Base-by-base conservation (phyloP, 2,329 filamentous ascomycete genomes). In the Phaeosphaeriaceae sp. region DNA sequence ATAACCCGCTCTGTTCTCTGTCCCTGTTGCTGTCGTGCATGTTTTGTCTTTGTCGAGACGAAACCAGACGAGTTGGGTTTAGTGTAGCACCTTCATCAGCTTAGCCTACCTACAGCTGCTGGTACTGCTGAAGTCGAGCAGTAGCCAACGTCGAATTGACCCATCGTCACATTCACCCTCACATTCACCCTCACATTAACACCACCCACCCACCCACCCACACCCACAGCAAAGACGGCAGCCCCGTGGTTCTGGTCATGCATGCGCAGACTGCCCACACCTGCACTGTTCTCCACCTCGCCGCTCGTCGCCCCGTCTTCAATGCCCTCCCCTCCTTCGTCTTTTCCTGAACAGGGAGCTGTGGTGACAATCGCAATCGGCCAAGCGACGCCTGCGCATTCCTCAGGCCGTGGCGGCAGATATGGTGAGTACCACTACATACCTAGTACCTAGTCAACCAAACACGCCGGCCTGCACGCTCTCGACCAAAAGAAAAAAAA, bases 351-450 rank as follows among this genome's bases (percentile, higher is more conserved):
- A 15, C 52, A 43, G 43, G 43, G 48, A 42, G 48, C 58, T 56
- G 56, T 47, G 39, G 50, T 56, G 61, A 58, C 57, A 48, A 50
- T 46, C 44, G 60, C 57, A 48, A 50, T 46, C 44, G 50, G 50
- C 47, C 56, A 36, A 21, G 21, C 40, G 34, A 46, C 45, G 34
- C 39, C 53, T 54, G 58, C 52, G 56, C 61, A 56, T 52, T 58
- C 57, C 46, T 56, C 51, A 16, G 26, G 15, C 42, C 18, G 26
- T 44, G 28, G 41, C 50, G 48, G 54, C 51, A 44, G 52, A 46
- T 38, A 64, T 64, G 61, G 61, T 64, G 56, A 63, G 63, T 63
- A 1, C 49, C 41, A 37, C 47, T 36, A 45, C 21, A 38, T 32
- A 13, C 41, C 23, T 8, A 11, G 23, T 11, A 7, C 3, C 23